These are phyloP conservation scores for Coccomyxa sp. DNA, from an alignment of 139 green algal genomes.

Conservation along the genomic window DNA sequence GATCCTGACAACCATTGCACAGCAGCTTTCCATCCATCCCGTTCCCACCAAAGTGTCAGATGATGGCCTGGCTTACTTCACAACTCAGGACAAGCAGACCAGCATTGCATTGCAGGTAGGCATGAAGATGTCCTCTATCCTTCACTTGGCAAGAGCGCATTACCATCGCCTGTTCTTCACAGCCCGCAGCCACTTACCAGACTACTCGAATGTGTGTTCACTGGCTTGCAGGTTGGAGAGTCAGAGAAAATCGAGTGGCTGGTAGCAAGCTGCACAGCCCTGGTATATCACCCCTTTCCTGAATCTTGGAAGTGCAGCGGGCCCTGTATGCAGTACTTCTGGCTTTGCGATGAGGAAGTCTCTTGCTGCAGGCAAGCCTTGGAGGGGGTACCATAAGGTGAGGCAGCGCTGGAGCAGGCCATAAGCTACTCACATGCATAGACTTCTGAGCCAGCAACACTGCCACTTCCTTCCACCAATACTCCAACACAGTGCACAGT, in stretches of 20 bases:
- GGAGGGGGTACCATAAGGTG: neutral
- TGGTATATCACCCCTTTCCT: neutral
- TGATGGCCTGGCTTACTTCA: neutral
- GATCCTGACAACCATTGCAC: neutral
- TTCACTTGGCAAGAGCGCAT: neutral
- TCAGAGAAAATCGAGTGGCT: neutral
- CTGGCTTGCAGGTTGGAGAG: neutral
- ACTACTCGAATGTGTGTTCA: neutral
- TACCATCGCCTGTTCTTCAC: neutral
- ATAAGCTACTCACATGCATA: no score
- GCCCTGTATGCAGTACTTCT: neutral
- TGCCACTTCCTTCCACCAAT: no score
- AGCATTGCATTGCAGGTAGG: neutral
- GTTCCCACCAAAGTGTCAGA: neutral
- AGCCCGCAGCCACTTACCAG: neutral
- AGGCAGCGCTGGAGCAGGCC: no score
- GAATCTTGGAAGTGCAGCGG: neutral
- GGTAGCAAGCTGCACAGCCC: neutral
- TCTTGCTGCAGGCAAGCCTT: neutral
- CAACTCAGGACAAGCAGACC: neutral
- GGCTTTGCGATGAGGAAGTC: neutral
- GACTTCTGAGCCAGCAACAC: no score
- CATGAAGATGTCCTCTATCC: neutral
- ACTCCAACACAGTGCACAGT: no score
- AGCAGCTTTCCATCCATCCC: neutral